Evolutionary conservation across 202 grass and related monocot genomes (phyloP), one percentile per base, ranked within the genome.

Genomic region (Dendrocalamus latiflorus): DNA sequence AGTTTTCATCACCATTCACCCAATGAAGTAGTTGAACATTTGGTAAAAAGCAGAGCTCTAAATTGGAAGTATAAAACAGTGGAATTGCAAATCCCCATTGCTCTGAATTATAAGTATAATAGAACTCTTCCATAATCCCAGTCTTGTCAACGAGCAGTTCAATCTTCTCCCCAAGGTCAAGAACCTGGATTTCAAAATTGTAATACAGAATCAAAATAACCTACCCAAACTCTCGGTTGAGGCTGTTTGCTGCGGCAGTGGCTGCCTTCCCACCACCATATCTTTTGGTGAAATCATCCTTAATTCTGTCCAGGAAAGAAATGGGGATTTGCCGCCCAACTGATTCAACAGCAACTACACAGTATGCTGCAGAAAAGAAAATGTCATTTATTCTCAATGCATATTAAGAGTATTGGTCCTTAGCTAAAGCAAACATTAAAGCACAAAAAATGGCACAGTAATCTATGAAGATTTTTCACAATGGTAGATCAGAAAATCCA

Each of bases 201-300:
- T n/a, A n/a, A n/a, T 63, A 17, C 6, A 6, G 36, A 76, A 76
- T 85, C 1, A 85, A 44, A 12, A 43, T 1, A 36, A 69, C 10
- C 28, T 90, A 97, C 94, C 91, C 94, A 58, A 97, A 97, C 70
- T 94, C 91, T 65, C 91, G 81, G 83, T 91, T 94, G 65, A 94
- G 86, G 69, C 94, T 88, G 79, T 78, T 92, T 18, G 94, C 91
- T 90, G 81, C 77, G 38, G 91, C 91, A 68, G 90, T 91, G 51
- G 91, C 91, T 70, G 91, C 94, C 87, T 97, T 97, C 61, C 94
- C 94, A 76, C 94, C 90, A n/a, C 88, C 92, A 89, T 87, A 97
- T 87, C 81, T 91, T 90, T 94, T 92, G 57, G 75, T 89, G 84
- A 97, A 94, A 68, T 97, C 94, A 61, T 97, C 94, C 86, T 97